These are phyloP conservation scores for Rosa lucieae DNA, from an alignment of 306 rosid species.

Conservation along the genomic window DNA sequence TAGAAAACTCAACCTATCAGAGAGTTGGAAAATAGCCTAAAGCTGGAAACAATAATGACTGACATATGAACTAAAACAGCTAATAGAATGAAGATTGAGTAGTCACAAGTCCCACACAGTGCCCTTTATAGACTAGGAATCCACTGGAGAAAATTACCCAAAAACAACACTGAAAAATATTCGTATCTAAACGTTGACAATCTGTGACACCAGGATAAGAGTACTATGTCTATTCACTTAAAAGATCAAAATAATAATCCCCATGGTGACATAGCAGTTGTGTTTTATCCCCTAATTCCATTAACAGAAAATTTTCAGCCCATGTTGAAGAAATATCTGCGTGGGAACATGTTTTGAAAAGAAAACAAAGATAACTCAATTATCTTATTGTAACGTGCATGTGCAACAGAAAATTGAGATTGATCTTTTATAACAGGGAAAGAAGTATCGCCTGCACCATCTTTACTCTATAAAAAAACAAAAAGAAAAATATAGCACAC, in stretches of 20 bases:
- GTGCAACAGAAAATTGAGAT: constrained; percentile 81
- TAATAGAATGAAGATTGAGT: not conserved
- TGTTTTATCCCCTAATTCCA: not conserved
- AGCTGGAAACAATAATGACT: not conserved
- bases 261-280: not conserved
- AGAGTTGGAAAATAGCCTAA: not conserved
- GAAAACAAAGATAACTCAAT: constrained; percentile 19
- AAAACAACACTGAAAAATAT: not conserved
- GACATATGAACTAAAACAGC: not conserved
- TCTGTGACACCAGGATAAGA: not conserved
- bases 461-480: constrained; percentile 58
- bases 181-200: not conserved
- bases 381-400: constrained; percentile 97
- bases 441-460: constrained; percentile 81
- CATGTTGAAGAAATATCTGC: not conserved
- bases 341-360: not conserved
- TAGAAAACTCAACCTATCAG: too few relatives aligned
- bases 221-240: not conserved
- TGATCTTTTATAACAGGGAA: constrained; percentile 86
- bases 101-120: not conserved
- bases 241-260: not conserved
- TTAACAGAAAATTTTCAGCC: not conserved
- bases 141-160: not conserved
- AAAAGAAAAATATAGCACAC: constrained; percentile 24
- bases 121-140: not conserved